Evolutionary conservation across 129 eudicot genomes (phyloP).

Genomic region (Helichrysum umbraculigerum): DNA sequence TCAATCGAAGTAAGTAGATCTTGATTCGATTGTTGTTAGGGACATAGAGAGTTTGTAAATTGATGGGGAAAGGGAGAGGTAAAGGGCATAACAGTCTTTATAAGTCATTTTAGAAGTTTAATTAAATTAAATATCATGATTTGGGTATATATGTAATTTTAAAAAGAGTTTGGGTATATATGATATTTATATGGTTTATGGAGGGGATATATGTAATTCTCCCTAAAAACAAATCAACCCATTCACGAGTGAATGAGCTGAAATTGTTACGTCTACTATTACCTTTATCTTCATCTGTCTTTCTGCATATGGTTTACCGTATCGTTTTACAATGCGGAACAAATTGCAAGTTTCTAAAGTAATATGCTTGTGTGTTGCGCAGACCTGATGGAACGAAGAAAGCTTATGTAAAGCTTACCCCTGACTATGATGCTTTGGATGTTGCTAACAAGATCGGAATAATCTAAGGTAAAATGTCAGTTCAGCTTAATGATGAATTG

Average conservation of each 20-base stretch:
- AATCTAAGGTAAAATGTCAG: constrained; percentile 30
- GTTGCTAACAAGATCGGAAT: constrained; percentile 67
- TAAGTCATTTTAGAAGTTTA: too few species aligned
- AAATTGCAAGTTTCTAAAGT: neutral
- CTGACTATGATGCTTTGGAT: constrained; percentile 63
- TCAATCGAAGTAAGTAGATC: too few species aligned
- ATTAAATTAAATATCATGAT: too few species aligned
- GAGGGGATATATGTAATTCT: too few species aligned
- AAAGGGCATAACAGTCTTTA: too few species aligned
- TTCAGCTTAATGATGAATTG: neutral
- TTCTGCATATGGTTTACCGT: neutral
- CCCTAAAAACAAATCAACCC: neutral
- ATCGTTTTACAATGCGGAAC: neutral
- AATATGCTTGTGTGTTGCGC: neutral
- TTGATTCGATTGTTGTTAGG: too few species aligned
- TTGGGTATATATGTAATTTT: too few species aligned
- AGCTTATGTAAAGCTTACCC: constrained; percentile 57
- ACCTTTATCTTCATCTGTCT: neutral
- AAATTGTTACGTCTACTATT: neutral
- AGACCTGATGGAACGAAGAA: constrained; percentile 70
- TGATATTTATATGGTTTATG: too few species aligned
- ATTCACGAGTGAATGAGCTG: neutral
- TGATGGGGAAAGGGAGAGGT: too few species aligned
- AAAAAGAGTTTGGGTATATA: too few species aligned
- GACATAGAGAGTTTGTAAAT: too few species aligned